Conservation (phyloP, 306 rosid species). For the Sindora glabra region DNA sequence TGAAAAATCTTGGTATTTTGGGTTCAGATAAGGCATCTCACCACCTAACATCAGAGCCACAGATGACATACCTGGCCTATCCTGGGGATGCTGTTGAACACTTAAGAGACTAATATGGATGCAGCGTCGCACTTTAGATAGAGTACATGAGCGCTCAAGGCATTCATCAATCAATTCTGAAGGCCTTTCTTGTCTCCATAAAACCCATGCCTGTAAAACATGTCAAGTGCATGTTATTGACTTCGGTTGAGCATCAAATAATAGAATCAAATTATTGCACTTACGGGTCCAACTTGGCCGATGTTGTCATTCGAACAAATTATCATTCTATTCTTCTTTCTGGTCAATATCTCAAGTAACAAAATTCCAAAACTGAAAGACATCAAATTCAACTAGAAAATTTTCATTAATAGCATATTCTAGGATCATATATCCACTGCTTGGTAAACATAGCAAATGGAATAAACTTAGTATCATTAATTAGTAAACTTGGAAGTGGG, state of each 20-base stretch:
- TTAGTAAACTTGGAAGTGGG: background rate
- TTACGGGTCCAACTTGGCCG: slow-evolving; percentile 30
- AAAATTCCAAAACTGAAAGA: slow-evolving; percentile 31
- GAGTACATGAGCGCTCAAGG: background rate
- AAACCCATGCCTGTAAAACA: slow-evolving; percentile 26
- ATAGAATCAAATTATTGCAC: background rate
- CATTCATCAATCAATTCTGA: slow-evolving; percentile 18
- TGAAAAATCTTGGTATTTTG: slow-evolving; percentile 21
- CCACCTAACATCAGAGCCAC: slow-evolving; percentile 23
- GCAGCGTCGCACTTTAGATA: slow-evolving; percentile 15
- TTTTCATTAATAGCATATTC: slow-evolving; percentile 24
- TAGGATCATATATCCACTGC: slow-evolving; percentile 32
- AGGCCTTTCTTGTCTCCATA: slow-evolving; percentile 25
- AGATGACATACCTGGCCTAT: too few relatives aligned
- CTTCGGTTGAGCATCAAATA: background rate
- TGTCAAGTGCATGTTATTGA: background rate
- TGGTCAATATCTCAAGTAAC: slow-evolving; percentile 23
- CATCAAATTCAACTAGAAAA: slow-evolving; percentile 22
- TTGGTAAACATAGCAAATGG: background rate
- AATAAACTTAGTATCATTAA: background rate
- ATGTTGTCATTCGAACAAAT: slow-evolving; percentile 8
- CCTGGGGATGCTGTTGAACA: slow-evolving; percentile 21
- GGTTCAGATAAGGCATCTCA: slow-evolving; percentile 17
- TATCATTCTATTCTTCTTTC: slow-evolving; percentile 29
- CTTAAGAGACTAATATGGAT: slow-evolving; percentile 29